Evolutionary conservation across 192 early-diverging fungal species (phyloP), one percentile per base, ranked within the genome.

Genomic region (Coemansia sp.): DNA sequence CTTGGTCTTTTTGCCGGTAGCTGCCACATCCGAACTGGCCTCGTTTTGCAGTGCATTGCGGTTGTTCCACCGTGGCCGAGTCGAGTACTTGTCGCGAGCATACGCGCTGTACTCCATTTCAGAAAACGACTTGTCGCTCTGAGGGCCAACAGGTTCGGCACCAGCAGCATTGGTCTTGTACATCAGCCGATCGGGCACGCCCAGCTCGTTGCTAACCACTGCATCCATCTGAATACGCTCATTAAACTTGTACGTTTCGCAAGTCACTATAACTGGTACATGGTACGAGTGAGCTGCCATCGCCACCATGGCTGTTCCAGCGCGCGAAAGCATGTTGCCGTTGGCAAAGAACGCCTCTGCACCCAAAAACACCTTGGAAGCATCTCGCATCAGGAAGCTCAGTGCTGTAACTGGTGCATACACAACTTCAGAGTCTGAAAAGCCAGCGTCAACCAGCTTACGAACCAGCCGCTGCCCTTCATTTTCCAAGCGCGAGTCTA

Each of bases 221-320:
- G 94, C 92, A 73, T 99, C 97, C 16, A 99, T 74, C 70, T 94
- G 91, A 28, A 92, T 88, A 11, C 85, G 80, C 38, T 96, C 91
- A 53, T 85, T 86, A 57, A 99, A 98, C 80, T 99, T 99, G 78
- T 94, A 96, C 2, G 88, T 91, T 72, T 97, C 95, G 67, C 94
- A 94, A 50, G 88, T 82, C 5, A 93, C 91, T 72, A 99, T 94
- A 18, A 99, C 93, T 6, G 95, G 95, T n/a, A 97, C 84, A 66
- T 91, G 83, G 45, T 80, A 81, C 42, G 91, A 88, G 55, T 86
- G 83, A 0, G 97, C 97, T 23, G 88, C 82, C 87, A 96, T 90
- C 7, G 91, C 89, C 5, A 96, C 90, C 60, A 92, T 81, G 15
- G 97, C 86, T 5, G 93, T 95, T 11, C 95, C 95, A 3, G 88